Evolutionary conservation across 495 filamentous ascomycete genomes (phyloP).

Genomic region (Penicillium crystallinum): DNA sequence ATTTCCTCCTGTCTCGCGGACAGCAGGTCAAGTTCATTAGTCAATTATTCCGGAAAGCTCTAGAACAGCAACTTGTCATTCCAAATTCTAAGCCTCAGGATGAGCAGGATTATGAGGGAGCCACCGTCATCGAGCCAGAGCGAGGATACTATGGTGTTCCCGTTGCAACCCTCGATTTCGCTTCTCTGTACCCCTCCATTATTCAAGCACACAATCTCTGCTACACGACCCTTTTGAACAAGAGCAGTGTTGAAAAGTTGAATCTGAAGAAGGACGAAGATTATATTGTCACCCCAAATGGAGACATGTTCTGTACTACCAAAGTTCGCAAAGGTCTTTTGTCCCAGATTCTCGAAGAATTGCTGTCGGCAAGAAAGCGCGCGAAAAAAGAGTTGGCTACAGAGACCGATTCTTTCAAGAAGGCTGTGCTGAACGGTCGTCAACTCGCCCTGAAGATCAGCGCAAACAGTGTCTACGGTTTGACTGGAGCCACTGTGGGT

Average conservation of each 20-base stretch:
- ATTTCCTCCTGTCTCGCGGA: conserved; percentile 83
- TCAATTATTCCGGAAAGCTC: conserved; percentile 91
- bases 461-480: conserved; percentile 96
- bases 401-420: conserved; percentile 95
- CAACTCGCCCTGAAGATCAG: conserved; percentile 95
- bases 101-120: conserved; percentile 89
- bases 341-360: conserved; percentile 90
- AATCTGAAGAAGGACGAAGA: conserved; percentile 78
- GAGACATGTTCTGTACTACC: conserved; percentile 84
- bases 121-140: conserved; percentile 94
- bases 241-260: conserved; percentile 67
- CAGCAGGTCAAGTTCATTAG: conserved; percentile 98
- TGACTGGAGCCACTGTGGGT: conserved; percentile 92
- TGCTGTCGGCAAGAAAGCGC: conserved; percentile 82
- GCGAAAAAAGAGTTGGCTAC: conserved; percentile 87
- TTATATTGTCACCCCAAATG: conserved; percentile 92
- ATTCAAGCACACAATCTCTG: conserved; percentile 99
- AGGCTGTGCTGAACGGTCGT: conserved; percentile 94
- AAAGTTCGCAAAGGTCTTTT: conserved; percentile 89
- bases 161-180: conserved; percentile 97
- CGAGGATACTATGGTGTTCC: conserved; percentile 91
- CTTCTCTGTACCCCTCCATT: conserved; percentile 95
- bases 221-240: conserved; percentile 91
- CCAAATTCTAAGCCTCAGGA: conserved; percentile 67
- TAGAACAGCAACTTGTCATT: conserved; percentile 88